Evolutionary conservation across 2,329 filamentous ascomycete genomes (phyloP).

Genomic region (Colletotrichum costaricense): DNA sequence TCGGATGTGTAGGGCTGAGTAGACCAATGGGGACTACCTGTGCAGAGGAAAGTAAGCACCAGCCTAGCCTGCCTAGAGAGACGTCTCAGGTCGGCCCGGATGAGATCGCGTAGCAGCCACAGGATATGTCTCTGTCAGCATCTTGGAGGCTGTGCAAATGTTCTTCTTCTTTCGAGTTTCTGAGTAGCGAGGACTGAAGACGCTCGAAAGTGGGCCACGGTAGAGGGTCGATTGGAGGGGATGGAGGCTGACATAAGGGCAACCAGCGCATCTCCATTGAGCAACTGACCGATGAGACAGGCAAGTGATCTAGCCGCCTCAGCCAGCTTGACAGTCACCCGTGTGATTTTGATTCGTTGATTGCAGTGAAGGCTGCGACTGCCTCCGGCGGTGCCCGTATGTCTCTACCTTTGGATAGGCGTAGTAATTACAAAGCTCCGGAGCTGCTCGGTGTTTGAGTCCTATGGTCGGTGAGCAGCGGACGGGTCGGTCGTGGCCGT

Average conservation of each 20-base stretch:
- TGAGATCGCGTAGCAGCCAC: slow-evolving; percentile 21
- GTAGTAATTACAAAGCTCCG: not conserved
- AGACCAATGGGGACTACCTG: not conserved
- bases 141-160: slow-evolving; percentile 21
- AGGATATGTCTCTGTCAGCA: slow-evolving; percentile 27
- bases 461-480: slow-evolving; percentile 5
- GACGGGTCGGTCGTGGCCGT: not conserved
- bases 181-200: not conserved
- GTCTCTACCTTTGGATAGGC: not conserved
- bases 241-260: slow-evolving; percentile 11
- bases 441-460: not conserved
- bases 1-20: slow-evolving; percentile 31
- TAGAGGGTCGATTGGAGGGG: not conserved
- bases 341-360: slow-evolving; percentile 11
- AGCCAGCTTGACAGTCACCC: slow-evolving; percentile 14
- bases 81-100: slow-evolving; percentile 31
- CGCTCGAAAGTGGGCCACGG: slow-evolving; percentile 10
- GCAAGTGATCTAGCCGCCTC: slow-evolving; percentile 7
- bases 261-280: not conserved
- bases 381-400: not conserved
- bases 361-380: not conserved
- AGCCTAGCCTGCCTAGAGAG: slow-evolving; percentile 24
- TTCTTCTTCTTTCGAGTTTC: not conserved
- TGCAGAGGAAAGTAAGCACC: slow-evolving; percentile 30
- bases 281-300: slow-evolving; percentile 9